These are phyloP conservation scores for Lentinula detonsa DNA, from an alignment of 768 basidiomycete genomes.

Conservation along the genomic window DNA sequence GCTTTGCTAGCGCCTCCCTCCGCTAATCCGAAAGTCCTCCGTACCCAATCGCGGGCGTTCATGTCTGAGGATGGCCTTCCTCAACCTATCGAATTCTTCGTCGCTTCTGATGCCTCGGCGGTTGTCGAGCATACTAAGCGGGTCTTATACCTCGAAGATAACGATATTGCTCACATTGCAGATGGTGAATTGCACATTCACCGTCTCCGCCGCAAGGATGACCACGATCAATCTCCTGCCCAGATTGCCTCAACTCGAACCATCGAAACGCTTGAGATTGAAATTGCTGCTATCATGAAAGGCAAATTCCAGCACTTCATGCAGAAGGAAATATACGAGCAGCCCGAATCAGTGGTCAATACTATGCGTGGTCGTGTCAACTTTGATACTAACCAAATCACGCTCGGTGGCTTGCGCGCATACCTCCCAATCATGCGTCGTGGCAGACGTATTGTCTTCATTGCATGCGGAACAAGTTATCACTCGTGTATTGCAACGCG, in stretches of 20 bases:
- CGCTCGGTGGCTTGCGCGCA: slow-evolving; percentile 89
- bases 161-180: slow-evolving; percentile 96
- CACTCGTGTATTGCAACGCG: slow-evolving; percentile 96
- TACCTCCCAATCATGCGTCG: slow-evolving; percentile 96
- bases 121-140: slow-evolving; percentile 99
- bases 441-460: slow-evolving; percentile 91
- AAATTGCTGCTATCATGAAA: slow-evolving; percentile 99
- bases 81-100: slow-evolving; percentile 99
- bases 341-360: slow-evolving; percentile 99
- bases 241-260: slow-evolving; percentile 74
- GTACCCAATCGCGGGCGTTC: slow-evolving; percentile 95
- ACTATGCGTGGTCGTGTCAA: slow-evolving; percentile 99
- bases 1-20: slow-evolving; percentile 61
- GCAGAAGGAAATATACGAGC: slow-evolving; percentile 99
- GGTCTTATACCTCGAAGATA: slow-evolving; percentile 97
- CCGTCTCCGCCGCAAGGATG: slow-evolving; percentile 88
- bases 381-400: slow-evolving; percentile 89
- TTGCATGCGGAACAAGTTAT: slow-evolving; percentile 98
- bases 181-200: slow-evolving; percentile 99
- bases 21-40: slow-evolving; percentile 72
- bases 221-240: slow-evolving; percentile 52
- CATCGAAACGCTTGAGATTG: slow-evolving; percentile 97
- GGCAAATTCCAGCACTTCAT: slow-evolving; percentile 99
- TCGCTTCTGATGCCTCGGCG: slow-evolving; percentile 95
- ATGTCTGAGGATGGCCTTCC: slow-evolving; percentile 98